phyloP scores from a whole-genome alignment of 1,284 basidiomycete genomes.

The Apiotrichum laibachii region DNA sequence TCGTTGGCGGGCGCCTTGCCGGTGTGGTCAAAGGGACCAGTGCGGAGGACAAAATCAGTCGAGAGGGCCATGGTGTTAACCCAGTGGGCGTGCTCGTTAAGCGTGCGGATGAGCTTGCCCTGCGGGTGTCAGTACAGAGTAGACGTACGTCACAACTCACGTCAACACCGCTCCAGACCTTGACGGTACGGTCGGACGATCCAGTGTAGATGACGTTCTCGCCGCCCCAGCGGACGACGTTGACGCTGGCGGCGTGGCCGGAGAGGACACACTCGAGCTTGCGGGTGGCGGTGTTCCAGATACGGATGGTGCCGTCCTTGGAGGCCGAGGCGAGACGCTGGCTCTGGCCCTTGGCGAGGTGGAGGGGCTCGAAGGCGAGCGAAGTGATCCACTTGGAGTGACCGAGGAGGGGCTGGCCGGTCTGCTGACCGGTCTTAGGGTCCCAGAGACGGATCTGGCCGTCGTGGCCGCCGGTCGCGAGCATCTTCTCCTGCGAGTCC shows the following conservation, averaged over 20 bases:
- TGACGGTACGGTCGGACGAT: slow-evolving; percentile 86
- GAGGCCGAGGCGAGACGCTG: slow-evolving; percentile 93
- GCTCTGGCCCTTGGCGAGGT: slow-evolving; percentile 60
- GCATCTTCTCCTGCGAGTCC: slow-evolving; percentile 84
- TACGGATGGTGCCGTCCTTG: slow-evolving; percentile 90
- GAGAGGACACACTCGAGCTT: slow-evolving; percentile 81
- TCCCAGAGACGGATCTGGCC: slow-evolving; percentile 88
- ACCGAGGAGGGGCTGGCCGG: slow-evolving; percentile 81
- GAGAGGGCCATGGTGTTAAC: slow-evolving; percentile 94
- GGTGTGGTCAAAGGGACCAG: slow-evolving; percentile 90
- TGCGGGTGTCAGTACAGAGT: slow-evolving; percentile 21
- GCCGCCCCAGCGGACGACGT: slow-evolving; percentile 94
- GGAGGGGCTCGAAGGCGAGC: slow-evolving; percentile 95
- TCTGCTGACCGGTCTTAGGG: slow-evolving; percentile 76
- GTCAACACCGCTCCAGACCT: slow-evolving; percentile 84
- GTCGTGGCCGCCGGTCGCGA: slow-evolving; percentile 89
- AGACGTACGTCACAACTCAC: slow-evolving; percentile 52
- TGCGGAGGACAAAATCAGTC: slow-evolving; percentile 91
- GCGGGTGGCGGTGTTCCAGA: slow-evolving; percentile 79
- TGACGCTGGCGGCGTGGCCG: slow-evolving; percentile 90
- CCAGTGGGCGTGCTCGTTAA: slow-evolving; percentile 98
- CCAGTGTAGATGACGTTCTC: slow-evolving; percentile 89
- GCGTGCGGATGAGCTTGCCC: slow-evolving; percentile 61
- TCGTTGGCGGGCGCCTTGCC: slow-evolving; percentile 71
- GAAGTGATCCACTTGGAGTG: slow-evolving; percentile 97